Evolutionary conservation across 2,329 filamentous ascomycete species (phyloP), one percentile per base, ranked within the genome.

Genomic region (Aspergillus awamori): DNA sequence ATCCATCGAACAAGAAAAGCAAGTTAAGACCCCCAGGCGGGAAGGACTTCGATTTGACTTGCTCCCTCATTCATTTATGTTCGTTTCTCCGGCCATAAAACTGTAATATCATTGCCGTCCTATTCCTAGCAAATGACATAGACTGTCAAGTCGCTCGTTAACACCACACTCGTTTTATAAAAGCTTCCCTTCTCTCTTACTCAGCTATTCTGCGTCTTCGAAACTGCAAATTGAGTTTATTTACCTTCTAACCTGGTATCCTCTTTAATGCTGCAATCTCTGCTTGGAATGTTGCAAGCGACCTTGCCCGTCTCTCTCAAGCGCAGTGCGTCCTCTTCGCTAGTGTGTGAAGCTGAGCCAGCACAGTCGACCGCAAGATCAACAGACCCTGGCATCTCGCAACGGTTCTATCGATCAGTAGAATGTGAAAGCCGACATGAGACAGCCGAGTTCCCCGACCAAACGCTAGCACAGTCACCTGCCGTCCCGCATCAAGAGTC

Each of bases 51-150:
- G 26, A 22, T 52, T 53, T 20, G 33, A 54, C 28, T 22, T 20
- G 4, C 41, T 57, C 45, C 53, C 22, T 45, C 59, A 54, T 49
- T 43, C 49, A 51, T 51, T 28, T 30, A 51, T 28, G 15, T 17
- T 51, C 47, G 47, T 45, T 59, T 57, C 28, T 38, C 10, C 51
- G 17, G 20, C 7, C n/a, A 38, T 39, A 8, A 39, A 51, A 54
- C 13, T 43, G 45, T 54, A 57, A 22, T 48, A 45, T 57, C 52
- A 48, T 43, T 57, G 57, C 56, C 58, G 54, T 62, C 54, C 45
- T 59, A 61, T 63, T 41, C 55, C 52, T 62, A 61, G 39, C 56
- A 62, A 38, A 66, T 64, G 65, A 51, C 56, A 65, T 66, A 63
- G 36, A 59, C 26, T 49, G 39, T 53, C 51, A 22, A 55, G 55